Evolutionary conservation across 208 protist species (phyloP), one percentile per base, ranked within the genome.

Genomic region (Crithidia expoeki): DNA sequence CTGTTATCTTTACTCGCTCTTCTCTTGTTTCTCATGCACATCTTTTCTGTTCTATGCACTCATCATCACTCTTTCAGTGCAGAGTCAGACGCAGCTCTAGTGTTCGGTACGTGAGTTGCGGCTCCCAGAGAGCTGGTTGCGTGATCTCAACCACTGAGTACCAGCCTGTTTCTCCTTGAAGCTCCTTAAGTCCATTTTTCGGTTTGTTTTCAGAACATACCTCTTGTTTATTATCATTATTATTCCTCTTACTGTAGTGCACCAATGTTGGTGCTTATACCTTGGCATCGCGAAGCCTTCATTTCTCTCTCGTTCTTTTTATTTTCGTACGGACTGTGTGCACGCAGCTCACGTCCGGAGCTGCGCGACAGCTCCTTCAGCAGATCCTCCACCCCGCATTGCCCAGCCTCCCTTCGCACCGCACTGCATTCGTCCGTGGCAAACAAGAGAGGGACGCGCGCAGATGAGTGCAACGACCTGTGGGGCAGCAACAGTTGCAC

Each of bases 121-220:
- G 44, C 46, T 67, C 61, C 21, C 47, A 53, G 23, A 53, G 49
- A 25, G 49, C 30, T 53, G 49, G 49, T 53, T 3, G 23, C 16
- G 49, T 17, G 6, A 3, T 17, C 4, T 53, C 4, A 53, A 25
- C 16, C 44, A 49, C 4, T 21, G 10, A 32, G 49, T 14, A 30
- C 21, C 49, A 25, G 4, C 23, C 3, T 19, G 49, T 53, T 53
- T 53, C 25, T 53, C 30, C 25, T 30, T 53, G 49, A 25, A 53
- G 17, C 49, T 4, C 23, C 44, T 19, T 17, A 6, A 17, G 4
- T 40, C 36, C 21, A 7, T 23, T 49, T 49, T 49, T 49, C 44
- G n/a, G n/a, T n/a, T n/a, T n/a, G n/a, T n/a, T n/a, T 40, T 5
- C 5, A 40, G 36, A 5, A 40, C 36, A 14, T 40, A 14, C 36